phyloP scores from a whole-genome alignment of 2,329 filamentous ascomycete genomes.

The Colletotrichum higginsianum region DNA sequence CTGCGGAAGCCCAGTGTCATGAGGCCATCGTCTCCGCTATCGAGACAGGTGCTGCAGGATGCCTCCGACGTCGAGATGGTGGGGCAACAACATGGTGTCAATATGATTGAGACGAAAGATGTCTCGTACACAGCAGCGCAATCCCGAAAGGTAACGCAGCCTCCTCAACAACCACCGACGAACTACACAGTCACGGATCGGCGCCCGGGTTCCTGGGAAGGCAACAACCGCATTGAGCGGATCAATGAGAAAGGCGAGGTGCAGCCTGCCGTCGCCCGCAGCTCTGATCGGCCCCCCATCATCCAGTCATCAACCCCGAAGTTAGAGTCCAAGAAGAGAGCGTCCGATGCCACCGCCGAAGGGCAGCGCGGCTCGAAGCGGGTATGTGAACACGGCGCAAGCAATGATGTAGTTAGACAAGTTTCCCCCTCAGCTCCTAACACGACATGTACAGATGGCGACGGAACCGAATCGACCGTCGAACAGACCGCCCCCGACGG shows the following conservation, averaged over 20 bases:
- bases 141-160: conserved; percentile 1
- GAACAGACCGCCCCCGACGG: conserved; percentile 41
- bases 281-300: conserved; percentile 49
- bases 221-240: conserved; percentile 44
- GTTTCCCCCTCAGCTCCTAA: conserved; percentile 17
- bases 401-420: neutral
- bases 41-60: conserved; percentile 49
- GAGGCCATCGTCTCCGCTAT: conserved; percentile 10
- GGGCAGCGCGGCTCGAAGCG: conserved; percentile 55
- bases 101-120: conserved; percentile 43
- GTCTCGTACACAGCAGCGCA: conserved; percentile 2
- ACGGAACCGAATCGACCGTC: conserved; percentile 37
- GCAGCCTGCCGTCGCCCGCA: conserved; percentile 32
- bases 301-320: conserved; percentile 55
- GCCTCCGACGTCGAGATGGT: conserved; percentile 5
- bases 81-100: conserved; percentile 7
- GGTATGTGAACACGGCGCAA: conserved; percentile 52
- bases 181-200: conserved; percentile 18
- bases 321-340: conserved; percentile 57
- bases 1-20: conserved; percentile 60
- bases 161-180: conserved; percentile 14
- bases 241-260: conserved; percentile 51
- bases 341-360: conserved; percentile 56
- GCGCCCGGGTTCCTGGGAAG: conserved; percentile 22
- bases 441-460: conserved; percentile 32